A percentile compares a stretch with the other conserved stretches of the same genome.
These are phyloP conservation scores for Hygrocybe punicea DNA, from an alignment of 768 basidiomycete species.

Conservation along the genomic window DNA sequence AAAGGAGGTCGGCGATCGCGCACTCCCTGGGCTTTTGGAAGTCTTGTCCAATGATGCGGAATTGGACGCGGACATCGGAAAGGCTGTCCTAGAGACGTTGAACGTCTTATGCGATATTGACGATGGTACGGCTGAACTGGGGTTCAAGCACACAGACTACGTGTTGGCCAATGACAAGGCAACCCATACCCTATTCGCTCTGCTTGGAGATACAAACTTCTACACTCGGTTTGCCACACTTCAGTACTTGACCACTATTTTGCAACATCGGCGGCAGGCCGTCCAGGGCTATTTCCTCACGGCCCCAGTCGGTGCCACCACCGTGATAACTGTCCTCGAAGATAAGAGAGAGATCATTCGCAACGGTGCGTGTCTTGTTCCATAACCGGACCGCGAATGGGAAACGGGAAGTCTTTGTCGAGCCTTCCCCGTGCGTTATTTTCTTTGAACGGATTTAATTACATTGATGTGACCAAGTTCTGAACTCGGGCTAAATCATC, in stretches of 20 bases:
- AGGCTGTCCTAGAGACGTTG: slow-evolving; percentile 88
- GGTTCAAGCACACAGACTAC: slow-evolving; percentile 76
- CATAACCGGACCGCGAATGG: not conserved
- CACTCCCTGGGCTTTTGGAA: slow-evolving; percentile 73
- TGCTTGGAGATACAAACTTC: slow-evolving; percentile 75
- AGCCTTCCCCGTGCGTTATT: not conserved
- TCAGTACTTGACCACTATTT: slow-evolving; percentile 73
- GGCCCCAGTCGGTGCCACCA: slow-evolving; percentile 69
- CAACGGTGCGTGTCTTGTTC: slow-evolving; percentile 58
- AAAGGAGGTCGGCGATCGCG: slow-evolving; percentile 77
- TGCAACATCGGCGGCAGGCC: slow-evolving; percentile 75
- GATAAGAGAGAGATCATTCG: slow-evolving; percentile 87
- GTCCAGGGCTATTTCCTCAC: slow-evolving; percentile 93
- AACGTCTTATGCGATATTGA: slow-evolving; percentile 79
- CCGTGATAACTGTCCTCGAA: slow-evolving; percentile 71
- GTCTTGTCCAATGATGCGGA: slow-evolving; percentile 85
- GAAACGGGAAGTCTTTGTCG: not conserved
- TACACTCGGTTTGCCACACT: slow-evolving; percentile 83
- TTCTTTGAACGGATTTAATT: too few relatives aligned
- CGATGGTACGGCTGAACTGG: slow-evolving; percentile 54
- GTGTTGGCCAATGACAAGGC: slow-evolving; percentile 71
- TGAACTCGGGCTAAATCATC: too few relatives aligned
- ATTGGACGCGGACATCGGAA: slow-evolving; percentile 88
- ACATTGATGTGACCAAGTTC: too few relatives aligned
- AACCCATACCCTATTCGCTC: slow-evolving; percentile 68